phyloP scores from a whole-genome alignment of 352 stramenopile genomes.

The Elongisporangium anandrum region DNA sequence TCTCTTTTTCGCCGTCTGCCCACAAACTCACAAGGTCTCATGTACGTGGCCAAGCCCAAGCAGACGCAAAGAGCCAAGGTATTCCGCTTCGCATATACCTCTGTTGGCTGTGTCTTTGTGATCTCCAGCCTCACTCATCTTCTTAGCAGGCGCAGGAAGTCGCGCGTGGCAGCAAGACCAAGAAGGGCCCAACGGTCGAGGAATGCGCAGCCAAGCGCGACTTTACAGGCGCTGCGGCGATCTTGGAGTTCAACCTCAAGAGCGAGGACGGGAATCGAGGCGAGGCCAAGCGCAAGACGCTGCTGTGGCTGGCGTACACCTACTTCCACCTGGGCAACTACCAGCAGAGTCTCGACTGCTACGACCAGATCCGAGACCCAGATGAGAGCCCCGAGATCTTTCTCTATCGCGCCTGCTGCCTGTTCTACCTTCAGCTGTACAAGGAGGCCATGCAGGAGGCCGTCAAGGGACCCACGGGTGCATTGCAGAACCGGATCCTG shows the following conservation, averaged over 20 bases:
- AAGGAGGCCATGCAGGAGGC: conserved; percentile 84
- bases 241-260: conserved; percentile 94
- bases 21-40: conserved; percentile 11
- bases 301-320: conserved; percentile 95
- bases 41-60: conserved; percentile 83
- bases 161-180: conserved; percentile 56
- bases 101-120: not conserved
- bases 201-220: conserved; percentile 83
- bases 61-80: conserved; percentile 63
- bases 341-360: conserved; percentile 89
- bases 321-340: conserved; percentile 94
- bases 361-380: conserved; percentile 74
- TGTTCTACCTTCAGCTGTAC: conserved; percentile 94
- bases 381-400: conserved; percentile 67
- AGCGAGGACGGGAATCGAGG: conserved; percentile 67
- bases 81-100: not conserved
- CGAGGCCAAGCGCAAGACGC: conserved; percentile 60
- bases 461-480: conserved; percentile 44
- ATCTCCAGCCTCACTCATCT: no score
- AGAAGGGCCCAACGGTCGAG: conserved; percentile 72
- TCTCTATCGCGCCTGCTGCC: conserved; percentile 89
- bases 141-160: conserved; percentile 53
- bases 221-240: conserved; percentile 92
- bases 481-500: conserved; percentile 91
- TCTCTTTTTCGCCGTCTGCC: no score